Percentiles rank a stretch among this genome's conserved stretches.
Evolutionary conservation across 2,329 filamentous ascomycete genomes (phyloP).

Genomic region (Penicillium corylophilum): DNA sequence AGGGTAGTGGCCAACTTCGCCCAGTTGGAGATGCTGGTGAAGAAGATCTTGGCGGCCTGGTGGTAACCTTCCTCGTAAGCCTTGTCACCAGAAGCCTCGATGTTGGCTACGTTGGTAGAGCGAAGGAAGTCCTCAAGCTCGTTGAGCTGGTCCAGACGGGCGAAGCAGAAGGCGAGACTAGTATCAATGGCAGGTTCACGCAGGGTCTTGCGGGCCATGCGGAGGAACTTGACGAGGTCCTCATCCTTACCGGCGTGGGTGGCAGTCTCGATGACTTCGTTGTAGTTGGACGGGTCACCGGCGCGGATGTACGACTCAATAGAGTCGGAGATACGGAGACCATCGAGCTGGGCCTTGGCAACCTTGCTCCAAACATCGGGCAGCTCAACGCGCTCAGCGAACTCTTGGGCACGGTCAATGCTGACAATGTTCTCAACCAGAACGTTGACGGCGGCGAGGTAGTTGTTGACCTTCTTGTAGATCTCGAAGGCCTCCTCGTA

Average conservation of each 20-base stretch:
- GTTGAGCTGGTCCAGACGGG: constrained; percentile 82
- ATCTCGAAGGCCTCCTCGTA: constrained; percentile 98
- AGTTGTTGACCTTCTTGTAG: constrained; percentile 95
- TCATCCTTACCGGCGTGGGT: constrained; percentile 97
- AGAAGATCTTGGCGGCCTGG: constrained; percentile 98
- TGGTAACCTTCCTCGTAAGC: constrained; percentile 92
- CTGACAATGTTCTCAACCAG: constrained; percentile 95
- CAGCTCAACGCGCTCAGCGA: constrained; percentile 89
- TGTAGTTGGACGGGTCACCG: constrained; percentile 86
- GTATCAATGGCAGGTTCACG: constrained; percentile 94
- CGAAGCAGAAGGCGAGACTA: constrained; percentile 87
- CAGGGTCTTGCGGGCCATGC: constrained; percentile 95
- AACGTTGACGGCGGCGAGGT: constrained; percentile 81
- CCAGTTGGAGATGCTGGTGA: constrained; percentile 98
- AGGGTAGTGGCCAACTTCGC: constrained; percentile 96
- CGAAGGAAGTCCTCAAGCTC: constrained; percentile 97
- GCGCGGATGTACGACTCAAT: constrained; percentile 98
- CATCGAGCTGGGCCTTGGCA: constrained; percentile 95
- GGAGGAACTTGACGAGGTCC: constrained; percentile 92
- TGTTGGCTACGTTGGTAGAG: constrained; percentile 87
- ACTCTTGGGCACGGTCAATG: constrained; percentile 94
- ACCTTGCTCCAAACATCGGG: constrained; percentile 98
- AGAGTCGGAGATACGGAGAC: constrained; percentile 84
- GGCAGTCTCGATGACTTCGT: constrained; percentile 93
- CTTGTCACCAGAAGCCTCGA: constrained; percentile 97